Evolutionary conservation across 306 rosid species (phyloP).

Genomic region (Hippophae gyantsensis): DNA sequence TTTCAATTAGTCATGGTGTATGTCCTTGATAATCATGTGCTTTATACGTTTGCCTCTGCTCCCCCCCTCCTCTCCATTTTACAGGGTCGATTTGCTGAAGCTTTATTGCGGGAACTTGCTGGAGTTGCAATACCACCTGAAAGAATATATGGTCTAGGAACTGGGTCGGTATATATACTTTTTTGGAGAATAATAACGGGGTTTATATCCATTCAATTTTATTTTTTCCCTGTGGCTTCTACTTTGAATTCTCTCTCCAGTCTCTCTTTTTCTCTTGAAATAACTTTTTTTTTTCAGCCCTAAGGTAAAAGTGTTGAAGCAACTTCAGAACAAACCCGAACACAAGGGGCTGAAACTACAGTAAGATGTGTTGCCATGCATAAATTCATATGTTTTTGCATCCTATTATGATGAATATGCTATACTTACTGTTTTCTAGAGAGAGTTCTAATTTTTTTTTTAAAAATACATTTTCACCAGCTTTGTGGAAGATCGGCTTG

Average conservation of each 20-base stretch:
- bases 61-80: not conserved
- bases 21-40: too few relatives aligned
- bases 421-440: too few relatives aligned
- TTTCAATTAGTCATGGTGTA: too few relatives aligned
- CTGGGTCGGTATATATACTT: conserved; percentile 43
- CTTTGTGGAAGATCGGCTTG: conserved; percentile 82
- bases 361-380: conserved; percentile 34
- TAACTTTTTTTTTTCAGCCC: conserved; percentile 38
- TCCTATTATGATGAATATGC: not conserved
- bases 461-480: conserved; percentile 23
- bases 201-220: not conserved
- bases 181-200: not conserved
- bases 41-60: too few relatives aligned
- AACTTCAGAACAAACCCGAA: conserved; percentile 70
- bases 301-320: conserved; percentile 75
- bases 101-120: conserved; percentile 68
- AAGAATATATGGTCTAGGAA: conserved; percentile 74
- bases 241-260: not conserved
- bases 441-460: too few relatives aligned
- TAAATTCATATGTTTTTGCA: not conserved
- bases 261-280: not conserved
- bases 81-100: conserved; percentile 79
- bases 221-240: not conserved
- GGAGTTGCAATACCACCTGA: conserved; percentile 72
- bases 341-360: conserved; percentile 72